A percentile compares a stretch with the other conserved stretches of the same genome.
phyloP scores from a whole-genome alignment of 2,329 filamentous ascomycete species.

The Conoideocrella luteorostrata region DNA sequence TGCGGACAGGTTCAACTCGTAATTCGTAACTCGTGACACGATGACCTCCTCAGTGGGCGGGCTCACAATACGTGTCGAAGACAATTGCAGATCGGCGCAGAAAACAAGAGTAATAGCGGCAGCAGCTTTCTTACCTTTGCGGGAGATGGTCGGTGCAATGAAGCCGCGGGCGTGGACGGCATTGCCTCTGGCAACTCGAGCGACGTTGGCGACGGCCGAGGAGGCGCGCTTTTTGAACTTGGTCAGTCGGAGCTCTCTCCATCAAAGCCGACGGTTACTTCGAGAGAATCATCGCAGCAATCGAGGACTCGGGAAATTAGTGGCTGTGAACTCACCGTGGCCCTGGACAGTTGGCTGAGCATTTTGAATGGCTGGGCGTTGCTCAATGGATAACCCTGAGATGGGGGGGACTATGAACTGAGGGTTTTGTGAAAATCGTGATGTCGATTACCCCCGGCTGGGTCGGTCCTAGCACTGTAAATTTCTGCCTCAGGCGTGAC shows the following conservation, averaged over 20 bases:
- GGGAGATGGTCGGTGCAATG: slow-evolving; percentile 54
- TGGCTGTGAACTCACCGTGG: slow-evolving; percentile 42
- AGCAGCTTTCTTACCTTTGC: slow-evolving; percentile 47
- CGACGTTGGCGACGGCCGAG: slow-evolving; percentile 42
- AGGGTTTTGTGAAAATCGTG: slow-evolving; percentile 42
- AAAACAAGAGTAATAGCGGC: slow-evolving; percentile 2
- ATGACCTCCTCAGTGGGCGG: background rate
- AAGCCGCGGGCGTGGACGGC: slow-evolving; percentile 48
- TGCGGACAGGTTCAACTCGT: too few species aligned
- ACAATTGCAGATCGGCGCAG: background rate
- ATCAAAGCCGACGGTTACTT: background rate
- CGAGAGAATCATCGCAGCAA: background rate
- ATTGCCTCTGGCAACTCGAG: slow-evolving; percentile 34
- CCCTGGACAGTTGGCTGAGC: slow-evolving; percentile 49
- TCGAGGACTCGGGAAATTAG: background rate
- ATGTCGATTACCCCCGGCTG: slow-evolving; percentile 25
- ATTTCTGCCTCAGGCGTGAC: slow-evolving; percentile 21
- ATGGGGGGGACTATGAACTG: slow-evolving; percentile 26
- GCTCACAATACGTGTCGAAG: background rate
- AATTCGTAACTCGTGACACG: background rate
- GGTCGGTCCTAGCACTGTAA: slow-evolving; percentile 12
- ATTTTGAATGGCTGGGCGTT: slow-evolving; percentile 43
- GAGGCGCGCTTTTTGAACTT: slow-evolving; percentile 39
- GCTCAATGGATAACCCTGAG: slow-evolving; percentile 39
- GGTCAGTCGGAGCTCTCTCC: slow-evolving; percentile 5